These are phyloP conservation scores for Aspergillus proliferans DNA, from an alignment of 2,329 filamentous ascomycete species.

Conservation along the genomic window DNA sequence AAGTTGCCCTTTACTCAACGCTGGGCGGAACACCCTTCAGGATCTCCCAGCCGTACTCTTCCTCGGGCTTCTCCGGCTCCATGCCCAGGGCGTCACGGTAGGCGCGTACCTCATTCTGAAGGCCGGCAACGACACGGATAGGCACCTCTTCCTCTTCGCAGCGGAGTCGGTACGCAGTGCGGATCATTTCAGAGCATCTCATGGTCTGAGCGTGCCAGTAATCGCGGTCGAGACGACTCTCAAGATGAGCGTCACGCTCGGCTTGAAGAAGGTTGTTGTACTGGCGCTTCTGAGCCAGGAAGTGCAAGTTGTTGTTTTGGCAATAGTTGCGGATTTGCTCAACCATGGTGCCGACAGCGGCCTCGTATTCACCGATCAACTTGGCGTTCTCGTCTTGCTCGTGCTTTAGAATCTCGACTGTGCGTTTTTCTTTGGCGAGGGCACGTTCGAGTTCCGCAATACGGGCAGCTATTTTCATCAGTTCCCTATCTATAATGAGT, in stretches of 20 bases:
- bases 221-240: conserved; percentile 45
- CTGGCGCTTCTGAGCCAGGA: conserved; percentile 41
- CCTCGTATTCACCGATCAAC: conserved; percentile 44
- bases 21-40: conserved; percentile 38
- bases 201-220: conserved; percentile 45
- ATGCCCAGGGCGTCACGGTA: conserved; percentile 43
- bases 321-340: conserved; percentile 48
- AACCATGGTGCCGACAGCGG: conserved; percentile 41
- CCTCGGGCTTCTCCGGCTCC: conserved; percentile 43
- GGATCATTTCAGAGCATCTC: conserved; percentile 44
- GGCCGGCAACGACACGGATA: conserved; percentile 38
- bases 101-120: conserved; percentile 46
- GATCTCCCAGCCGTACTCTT: conserved; percentile 46
- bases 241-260: conserved; percentile 45
- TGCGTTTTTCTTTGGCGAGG: conserved; percentile 40
- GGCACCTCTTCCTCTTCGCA: conserved; percentile 44
- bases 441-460: conserved; percentile 45
- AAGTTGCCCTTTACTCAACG: conserved; percentile 18
- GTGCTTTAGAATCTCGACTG: conserved; percentile 37
- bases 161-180: conserved; percentile 42
- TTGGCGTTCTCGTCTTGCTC: conserved; percentile 45
- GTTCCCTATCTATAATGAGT: neutral
- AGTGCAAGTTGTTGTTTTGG: conserved; percentile 45
- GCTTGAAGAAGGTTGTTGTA: conserved; percentile 47
- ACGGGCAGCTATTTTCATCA: conserved; percentile 32